phyloP scores from a whole-genome alignment of 75 land plant genomes.

The Larix kaempferi region DNA sequence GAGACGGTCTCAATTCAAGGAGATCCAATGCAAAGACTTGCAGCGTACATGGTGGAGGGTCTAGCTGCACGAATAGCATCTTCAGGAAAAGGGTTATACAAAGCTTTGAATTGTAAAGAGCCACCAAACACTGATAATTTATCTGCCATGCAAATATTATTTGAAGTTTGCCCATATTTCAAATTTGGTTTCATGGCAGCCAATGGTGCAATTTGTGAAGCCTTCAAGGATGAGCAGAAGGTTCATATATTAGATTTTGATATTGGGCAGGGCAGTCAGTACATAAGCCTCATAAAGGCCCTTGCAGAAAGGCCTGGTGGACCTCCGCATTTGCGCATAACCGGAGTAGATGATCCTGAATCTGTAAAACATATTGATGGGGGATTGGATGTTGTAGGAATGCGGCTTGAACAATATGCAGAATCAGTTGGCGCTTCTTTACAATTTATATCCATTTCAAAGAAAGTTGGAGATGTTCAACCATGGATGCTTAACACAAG shows the following conservation, averaged over 20 bases:
- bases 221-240: constrained; percentile 57
- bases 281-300: constrained; percentile 63
- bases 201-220: constrained; percentile 82
- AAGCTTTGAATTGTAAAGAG: constrained; percentile 79
- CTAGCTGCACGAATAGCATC: constrained; percentile 78
- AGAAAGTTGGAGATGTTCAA: constrained; percentile 42
- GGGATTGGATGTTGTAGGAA: constrained; percentile 66
- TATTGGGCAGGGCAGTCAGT: constrained; percentile 88
- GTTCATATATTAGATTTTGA: constrained; percentile 93
- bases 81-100: constrained; percentile 73
- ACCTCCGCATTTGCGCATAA: constrained; percentile 58
- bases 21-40: constrained; percentile 81
- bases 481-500: constrained; percentile 49
- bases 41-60: constrained; percentile 97
- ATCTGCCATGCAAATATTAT: constrained; percentile 93
- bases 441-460: constrained; percentile 56
- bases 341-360: constrained; percentile 89
- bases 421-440: constrained; percentile 52
- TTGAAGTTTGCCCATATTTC: constrained; percentile 93
- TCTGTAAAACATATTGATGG: constrained; percentile 55
- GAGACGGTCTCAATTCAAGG: constrained; percentile 89
- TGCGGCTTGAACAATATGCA: constrained; percentile 66
- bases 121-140: constrained; percentile 65
- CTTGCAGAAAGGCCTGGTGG: constrained; percentile 50
- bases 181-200: constrained; percentile 95